Base-by-base conservation (phyloP, 2,329 filamentous ascomycete species). In the Fusarium circinatum region DNA sequence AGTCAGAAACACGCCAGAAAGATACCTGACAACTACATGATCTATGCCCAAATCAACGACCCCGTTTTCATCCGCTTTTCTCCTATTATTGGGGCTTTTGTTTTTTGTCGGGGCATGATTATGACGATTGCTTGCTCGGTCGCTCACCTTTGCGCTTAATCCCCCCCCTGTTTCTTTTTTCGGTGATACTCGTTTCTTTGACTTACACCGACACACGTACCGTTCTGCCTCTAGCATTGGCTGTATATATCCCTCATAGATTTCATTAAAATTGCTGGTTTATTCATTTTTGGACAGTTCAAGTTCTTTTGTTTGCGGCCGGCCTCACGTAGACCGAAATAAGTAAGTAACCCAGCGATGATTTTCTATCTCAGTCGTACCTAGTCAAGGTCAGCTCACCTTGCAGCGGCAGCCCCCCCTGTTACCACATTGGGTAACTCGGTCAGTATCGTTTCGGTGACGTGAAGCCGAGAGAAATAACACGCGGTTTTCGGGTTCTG, bases 191-290 rank as follows among this genome's bases (percentile, higher is more conserved):
- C 22, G 42, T 45, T 13, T 51, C 26, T 48, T 51, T 61, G 38
- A 65, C 70, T 60, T 68, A 65, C 64, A 72, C 69, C 70, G 58
- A 72, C 66, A 58, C 62, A 58, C 62, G 38, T 72, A 58, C 70
- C 55, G 24, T 56, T 63, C 58, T 48, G 13, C 44, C 64, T 72
- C 41, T 47, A 59, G 51, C 17, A 65, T 70, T 69, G 68, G 65
- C 47, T 70, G 71, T 65, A 68, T 59, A 71, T 71, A 71, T 73
- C 61, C 70, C 70, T 73, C 70, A 74, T 67, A 49, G 34, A 45
- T 6, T 55, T 61, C 7, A 10, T 38, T 24, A 15, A 44, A 47
- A 44, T 47, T 54, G 17, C 49, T 32, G 13, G 34, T 32, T 18
- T 6, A 39, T 39, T 18, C 13, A 13, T 39, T 36, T 36, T 18